Evolutionary conservation across 164 flowering plant genomes (phyloP).

Genomic region (Vitis amurensis): DNA sequence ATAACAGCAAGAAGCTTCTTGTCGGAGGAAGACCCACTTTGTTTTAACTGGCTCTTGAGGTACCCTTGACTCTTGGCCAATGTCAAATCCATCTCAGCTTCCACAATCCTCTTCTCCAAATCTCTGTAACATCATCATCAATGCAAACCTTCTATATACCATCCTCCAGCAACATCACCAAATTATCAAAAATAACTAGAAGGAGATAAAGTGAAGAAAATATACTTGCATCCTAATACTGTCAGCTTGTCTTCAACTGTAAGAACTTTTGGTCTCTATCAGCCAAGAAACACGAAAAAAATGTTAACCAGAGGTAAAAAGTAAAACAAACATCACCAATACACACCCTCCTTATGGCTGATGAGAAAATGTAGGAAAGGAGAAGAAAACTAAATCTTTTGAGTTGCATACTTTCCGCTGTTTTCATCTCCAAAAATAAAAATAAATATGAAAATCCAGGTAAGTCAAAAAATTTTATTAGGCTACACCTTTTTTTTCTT

Average conservation of each 20-base stretch:
- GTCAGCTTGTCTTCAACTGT: conserved; percentile 83
- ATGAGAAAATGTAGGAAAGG: not conserved
- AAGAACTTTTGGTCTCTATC: conserved; percentile 77
- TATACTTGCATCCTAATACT: conserved; percentile 91
- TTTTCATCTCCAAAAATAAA: not conserved
- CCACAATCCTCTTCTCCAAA: conserved; percentile 79
- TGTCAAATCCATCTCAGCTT: conserved; percentile 94
- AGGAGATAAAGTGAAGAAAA: conserved; percentile 3
- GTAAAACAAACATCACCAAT: not conserved
- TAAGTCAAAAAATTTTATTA: not conserved
- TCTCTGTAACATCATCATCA: conserved; percentile 46
- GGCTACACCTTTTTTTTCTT: no score
- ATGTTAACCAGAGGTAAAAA: not conserved
- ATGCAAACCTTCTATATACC: not conserved
- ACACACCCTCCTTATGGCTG: not conserved
- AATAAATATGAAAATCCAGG: not conserved
- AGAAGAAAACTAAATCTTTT: not conserved
- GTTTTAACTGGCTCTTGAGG: conserved; percentile 50
- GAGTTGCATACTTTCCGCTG: no score
- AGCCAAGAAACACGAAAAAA: conserved; percentile 13
- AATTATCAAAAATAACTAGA: not conserved
- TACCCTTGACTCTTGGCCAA: conserved; percentile 91
- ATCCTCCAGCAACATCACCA: not conserved
- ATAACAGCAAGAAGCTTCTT: conserved; percentile 83
- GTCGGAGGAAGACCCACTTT: conserved; percentile 46